Evolutionary conservation across 495 filamentous ascomycete genomes (phyloP).

Genomic region (Amniculicola lignicola): DNA sequence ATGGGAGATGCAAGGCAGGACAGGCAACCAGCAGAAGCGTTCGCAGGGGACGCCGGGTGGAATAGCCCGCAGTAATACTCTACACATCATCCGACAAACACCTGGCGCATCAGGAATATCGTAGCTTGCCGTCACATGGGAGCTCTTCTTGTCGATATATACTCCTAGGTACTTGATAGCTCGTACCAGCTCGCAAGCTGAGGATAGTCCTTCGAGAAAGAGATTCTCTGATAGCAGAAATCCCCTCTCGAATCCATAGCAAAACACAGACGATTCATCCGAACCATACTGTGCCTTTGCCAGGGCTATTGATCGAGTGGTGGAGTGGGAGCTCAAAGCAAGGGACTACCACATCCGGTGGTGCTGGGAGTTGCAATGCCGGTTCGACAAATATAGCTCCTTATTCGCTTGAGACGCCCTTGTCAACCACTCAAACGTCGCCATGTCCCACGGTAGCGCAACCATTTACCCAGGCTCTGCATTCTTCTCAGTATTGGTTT

Average conservation of each 20-base stretch:
- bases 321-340: no score
- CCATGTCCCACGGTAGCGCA: no score
- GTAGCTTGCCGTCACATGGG: conserved; percentile 51
- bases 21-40: no score
- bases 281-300: conserved; percentile 34
- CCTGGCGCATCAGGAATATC: conserved; percentile 42
- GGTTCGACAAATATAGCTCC: neutral
- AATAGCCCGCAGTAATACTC: conserved; percentile 25
- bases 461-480: no score
- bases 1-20: no score
- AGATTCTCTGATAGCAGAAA: conserved; percentile 11
- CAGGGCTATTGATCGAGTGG: conserved; percentile 22
- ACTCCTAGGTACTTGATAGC: conserved; percentile 64
- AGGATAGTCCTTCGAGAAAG: conserved; percentile 32
- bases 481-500: no score
- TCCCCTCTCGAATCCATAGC: conserved; percentile 34
- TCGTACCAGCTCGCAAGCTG: conserved; percentile 46
- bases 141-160: conserved; percentile 66
- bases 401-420: no score
- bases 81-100: conserved; percentile 18
- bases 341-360: no score
- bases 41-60: conserved; percentile 5
- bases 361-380: conserved; percentile 1
- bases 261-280: conserved; percentile 37
- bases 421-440: no score